Percentiles rank a stretch among this genome's conserved stretches.
phyloP scores from a whole-genome alignment of 352 stramenopile genomes.

The Phytophthora capsici region DNA sequence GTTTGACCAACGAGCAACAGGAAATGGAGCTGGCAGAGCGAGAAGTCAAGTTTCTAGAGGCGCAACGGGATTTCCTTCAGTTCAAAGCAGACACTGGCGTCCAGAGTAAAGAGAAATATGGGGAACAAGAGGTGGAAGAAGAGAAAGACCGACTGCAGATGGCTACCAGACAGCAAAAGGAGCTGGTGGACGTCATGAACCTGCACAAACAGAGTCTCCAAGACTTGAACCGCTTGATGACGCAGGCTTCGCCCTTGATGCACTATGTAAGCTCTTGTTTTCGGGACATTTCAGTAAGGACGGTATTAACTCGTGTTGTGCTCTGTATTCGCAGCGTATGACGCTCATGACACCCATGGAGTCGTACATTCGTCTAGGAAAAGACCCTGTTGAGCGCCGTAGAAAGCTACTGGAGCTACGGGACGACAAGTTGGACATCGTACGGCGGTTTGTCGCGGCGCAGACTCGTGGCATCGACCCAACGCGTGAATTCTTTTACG shows the following conservation, averaged over 20 bases:
- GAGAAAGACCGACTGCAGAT: slow-evolving; percentile 40
- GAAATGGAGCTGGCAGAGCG: slow-evolving; percentile 49
- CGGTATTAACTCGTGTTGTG: background rate
- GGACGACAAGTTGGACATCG: slow-evolving; percentile 56
- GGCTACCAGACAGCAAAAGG: slow-evolving; percentile 30
- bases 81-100: slow-evolving; percentile 42
- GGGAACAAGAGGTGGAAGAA: slow-evolving; percentile 14
- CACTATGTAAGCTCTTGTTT: slow-evolving; percentile 53
- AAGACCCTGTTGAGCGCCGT: slow-evolving; percentile 46
- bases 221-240: slow-evolving; percentile 47
- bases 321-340: slow-evolving; percentile 40
- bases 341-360: slow-evolving; percentile 78
- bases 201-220: slow-evolving; percentile 55
- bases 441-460: slow-evolving; percentile 49
- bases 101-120: background rate
- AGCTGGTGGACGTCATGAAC: slow-evolving; percentile 42
- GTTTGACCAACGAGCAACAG: background rate
- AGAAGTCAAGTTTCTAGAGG: slow-evolving; percentile 64
- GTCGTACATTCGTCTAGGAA: slow-evolving; percentile 59
- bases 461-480: slow-evolving; percentile 59
- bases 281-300: too few species aligned
- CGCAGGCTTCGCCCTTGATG: slow-evolving; percentile 48
- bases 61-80: slow-evolving; percentile 61
- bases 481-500: slow-evolving; percentile 65
- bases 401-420: slow-evolving; percentile 51